Evolutionary conservation across 169 alveolate genomes (phyloP).

Genomic region (Plasmodium inui): DNA sequence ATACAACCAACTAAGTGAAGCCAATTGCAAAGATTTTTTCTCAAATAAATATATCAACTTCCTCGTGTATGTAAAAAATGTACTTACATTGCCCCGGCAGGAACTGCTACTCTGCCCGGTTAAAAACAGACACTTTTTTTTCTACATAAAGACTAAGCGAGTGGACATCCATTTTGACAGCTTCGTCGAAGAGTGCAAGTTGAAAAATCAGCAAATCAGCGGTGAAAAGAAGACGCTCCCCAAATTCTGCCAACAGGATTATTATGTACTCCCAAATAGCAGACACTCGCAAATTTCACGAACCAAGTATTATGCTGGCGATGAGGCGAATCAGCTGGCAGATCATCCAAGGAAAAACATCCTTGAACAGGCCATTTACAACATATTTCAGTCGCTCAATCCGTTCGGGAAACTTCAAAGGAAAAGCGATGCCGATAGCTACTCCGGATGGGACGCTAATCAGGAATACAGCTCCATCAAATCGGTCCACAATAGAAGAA

Average conservation of each 20-base stretch:
- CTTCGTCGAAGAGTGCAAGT: slow-evolving; percentile 14
- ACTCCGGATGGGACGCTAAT: not conserved
- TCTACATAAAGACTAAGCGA: slow-evolving; percentile 44
- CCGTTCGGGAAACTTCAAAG: not conserved
- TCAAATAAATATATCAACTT: slow-evolving; percentile 48
- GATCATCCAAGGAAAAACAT: not conserved
- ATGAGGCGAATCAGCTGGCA: not conserved
- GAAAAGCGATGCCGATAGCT: not conserved
- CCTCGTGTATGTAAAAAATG: slow-evolving; percentile 35
- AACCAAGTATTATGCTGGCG: not conserved
- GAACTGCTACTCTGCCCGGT: slow-evolving; percentile 17
- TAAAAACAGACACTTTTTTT: slow-evolving; percentile 53
- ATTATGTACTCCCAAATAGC: not conserved
- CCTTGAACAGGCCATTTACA: slow-evolving; percentile 2
- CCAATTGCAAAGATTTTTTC: slow-evolving; percentile 38
- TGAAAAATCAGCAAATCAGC: not conserved
- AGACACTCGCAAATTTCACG: not conserved
- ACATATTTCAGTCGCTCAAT: not conserved
- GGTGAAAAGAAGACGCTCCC: not conserved
- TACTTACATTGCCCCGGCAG: slow-evolving; percentile 44
- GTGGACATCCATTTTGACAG: slow-evolving; percentile 39
- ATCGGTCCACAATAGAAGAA: not conserved
- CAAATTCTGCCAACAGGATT: not conserved
- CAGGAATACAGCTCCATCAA: not conserved
- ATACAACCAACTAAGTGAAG: slow-evolving; percentile 38